Evolutionary conservation across 2,329 filamentous ascomycete genomes (phyloP), one percentile per base, ranked within the genome.

Genomic region (Ophiostoma sp.): DNA sequence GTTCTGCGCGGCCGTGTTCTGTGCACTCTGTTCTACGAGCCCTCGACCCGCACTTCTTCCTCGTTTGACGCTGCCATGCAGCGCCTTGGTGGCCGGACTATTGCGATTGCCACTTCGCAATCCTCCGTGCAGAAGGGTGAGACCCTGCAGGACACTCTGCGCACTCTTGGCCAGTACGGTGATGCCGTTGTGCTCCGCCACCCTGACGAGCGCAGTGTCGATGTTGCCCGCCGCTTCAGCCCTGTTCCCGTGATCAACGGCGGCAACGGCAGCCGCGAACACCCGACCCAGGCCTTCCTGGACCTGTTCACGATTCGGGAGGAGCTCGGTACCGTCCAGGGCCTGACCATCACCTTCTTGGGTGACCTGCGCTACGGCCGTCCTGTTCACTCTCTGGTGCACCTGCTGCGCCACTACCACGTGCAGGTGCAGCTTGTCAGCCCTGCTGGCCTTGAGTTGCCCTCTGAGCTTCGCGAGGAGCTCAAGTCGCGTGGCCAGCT

Each of bases 41-140:
- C 95, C 1, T 98, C 94, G 0, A 99, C 95, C 2, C 88, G 95
- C 69, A 99, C 95, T 5, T 97, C 94, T 15, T 89, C 92, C 52
- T 99, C 95, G 3, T 99, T 99, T 76, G 95, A 99, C 78, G 92
- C 94, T 70, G 95, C 95, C 60, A 99, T 99, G 95, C 96, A 99
- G 84, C 91, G 96, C 68, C 89, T 99, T 5, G 95, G 95, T 75
- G 95, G 95, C 67, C 87, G 93, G 67, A 94, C 91, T 3, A 86
- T 99, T 69, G 85, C 89, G 68, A 89, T 98, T 77, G 85, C 93
- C 57, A 96, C 94, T 2, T 86, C 89, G 6, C 88, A 92, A 75
- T 97, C 94, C 2, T 96, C 92, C 17, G 94, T 94, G 4, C 87
- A 94, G 80, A 99, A 99, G 86, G 95, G 95, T 60, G 95, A 99